A percentile compares a stretch with the other conserved stretches of the same genome.
Evolutionary conservation across 2,329 filamentous ascomycete genomes (phyloP).

Genomic region (Didymella segeticola): DNA sequence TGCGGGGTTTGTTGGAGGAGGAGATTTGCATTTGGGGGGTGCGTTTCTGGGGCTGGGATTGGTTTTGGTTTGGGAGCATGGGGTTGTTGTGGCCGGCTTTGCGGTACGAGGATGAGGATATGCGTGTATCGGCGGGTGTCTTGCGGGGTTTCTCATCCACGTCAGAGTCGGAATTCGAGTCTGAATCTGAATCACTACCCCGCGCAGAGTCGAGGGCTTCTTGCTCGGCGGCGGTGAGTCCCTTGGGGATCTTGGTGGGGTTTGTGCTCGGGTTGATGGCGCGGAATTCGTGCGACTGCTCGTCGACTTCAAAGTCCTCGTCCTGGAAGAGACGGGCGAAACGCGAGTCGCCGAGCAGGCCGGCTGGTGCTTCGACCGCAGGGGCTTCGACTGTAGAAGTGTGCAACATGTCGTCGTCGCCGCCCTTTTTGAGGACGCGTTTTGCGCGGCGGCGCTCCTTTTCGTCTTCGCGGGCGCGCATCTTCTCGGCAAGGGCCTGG

Average conservation of each 20-base stretch:
- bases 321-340: slow-evolving; percentile 91
- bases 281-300: slow-evolving; percentile 84
- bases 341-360: slow-evolving; percentile 79
- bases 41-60: no score
- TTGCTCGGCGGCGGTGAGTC: slow-evolving; percentile 66
- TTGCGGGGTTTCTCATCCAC: slow-evolving; percentile 34
- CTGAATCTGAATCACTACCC: slow-evolving; percentile 43
- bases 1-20: slow-evolving; percentile 52
- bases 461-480: slow-evolving; percentile 74
- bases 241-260: slow-evolving; percentile 65
- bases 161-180: slow-evolving; percentile 39
- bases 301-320: slow-evolving; percentile 90
- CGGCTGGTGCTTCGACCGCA: slow-evolving; percentile 51
- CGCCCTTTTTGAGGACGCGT: slow-evolving; percentile 64
- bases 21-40: slow-evolving; percentile 63
- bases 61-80: slow-evolving; percentile 36
- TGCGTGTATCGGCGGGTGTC: slow-evolving; percentile 51
- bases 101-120: slow-evolving; percentile 70
- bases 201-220: slow-evolving; percentile 58
- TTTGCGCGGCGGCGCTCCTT: slow-evolving; percentile 55
- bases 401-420: slow-evolving; percentile 58
- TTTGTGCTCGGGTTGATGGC: slow-evolving; percentile 89
- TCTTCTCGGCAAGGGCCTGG: slow-evolving; percentile 69
- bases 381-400: slow-evolving; percentile 17
- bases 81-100: slow-evolving; percentile 59